Base-by-base conservation (phyloP, 1,284 basidiomycete species). In the Wallemia ichthyophaga region DNA sequence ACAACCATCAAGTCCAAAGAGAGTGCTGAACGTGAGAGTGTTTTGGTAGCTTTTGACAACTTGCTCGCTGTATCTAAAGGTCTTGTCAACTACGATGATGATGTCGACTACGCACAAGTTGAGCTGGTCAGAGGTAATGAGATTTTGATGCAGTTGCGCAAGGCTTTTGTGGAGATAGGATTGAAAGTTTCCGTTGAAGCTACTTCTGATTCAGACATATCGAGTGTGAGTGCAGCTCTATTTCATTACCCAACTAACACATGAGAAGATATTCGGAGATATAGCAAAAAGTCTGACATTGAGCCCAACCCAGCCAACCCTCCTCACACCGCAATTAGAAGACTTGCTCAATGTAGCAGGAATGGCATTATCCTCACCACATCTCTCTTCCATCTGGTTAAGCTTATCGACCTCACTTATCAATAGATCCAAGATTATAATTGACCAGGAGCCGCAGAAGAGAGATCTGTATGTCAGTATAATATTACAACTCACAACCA, bases 371-470 rank as follows among this genome's bases (percentile, higher is more conserved):
- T 48, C 37, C 1, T 79, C 81, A 64, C 73, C 78, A 27, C 78
- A 81, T 61, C 72, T 85, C 7, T 86, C 81, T 0, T 82, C 81
- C 0, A 76, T 84, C 1, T 92, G 87, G 87, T 73, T 91, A 11
- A 78, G 79, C 13, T 73, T 91, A 0, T 81, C 83, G 1, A 76
- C 78, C 7, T 83, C 84, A 64, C 73, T 91, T 23, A 75, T 83
- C 58, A 76, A 79, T 15, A 83, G 88, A 62, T 74, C 91, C 57
- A 80, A 85, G 15, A 3, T 56, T 9, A 17, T 56, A 5, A 27
- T 56, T 15, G 55, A 56, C 25, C 15, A 27, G 25, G 7, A 27
- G 7, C 27, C 25, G 15, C 13, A 56, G 19, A 13, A 9, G 24
- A 11, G 25, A 23, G 55, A 56, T 24, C 5, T 17, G 19, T 17